A percentile compares a stretch with the other conserved stretches of the same genome.
phyloP scores from a whole-genome alignment of 179 eudicot genomes.

The Kewa caespitosa region DNA sequence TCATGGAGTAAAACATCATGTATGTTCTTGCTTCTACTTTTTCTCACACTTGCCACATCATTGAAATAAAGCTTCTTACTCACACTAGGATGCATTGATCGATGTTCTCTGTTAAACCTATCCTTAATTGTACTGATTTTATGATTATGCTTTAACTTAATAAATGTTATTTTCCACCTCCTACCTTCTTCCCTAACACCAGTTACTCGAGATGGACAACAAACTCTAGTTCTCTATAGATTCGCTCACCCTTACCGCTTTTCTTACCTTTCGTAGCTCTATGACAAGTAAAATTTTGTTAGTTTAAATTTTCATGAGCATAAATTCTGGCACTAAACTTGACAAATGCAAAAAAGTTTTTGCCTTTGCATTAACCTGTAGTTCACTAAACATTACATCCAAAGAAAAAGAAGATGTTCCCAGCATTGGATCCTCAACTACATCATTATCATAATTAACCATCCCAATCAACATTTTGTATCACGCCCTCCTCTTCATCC shows the following conservation, averaged over 20 bases:
- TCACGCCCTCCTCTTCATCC: too few species aligned
- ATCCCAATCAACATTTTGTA: too few species aligned
- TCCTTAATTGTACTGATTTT: background rate
- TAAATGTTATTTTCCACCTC: background rate
- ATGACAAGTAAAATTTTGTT: background rate
- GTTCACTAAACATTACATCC: too few species aligned
- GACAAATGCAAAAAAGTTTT: background rate
- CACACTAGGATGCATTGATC: background rate
- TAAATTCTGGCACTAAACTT: background rate
- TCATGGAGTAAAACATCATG: background rate
- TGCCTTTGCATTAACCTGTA: background rate
- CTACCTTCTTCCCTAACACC: background rate
- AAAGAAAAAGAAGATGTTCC: too few species aligned
- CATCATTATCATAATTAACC: too few species aligned
- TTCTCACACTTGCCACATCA: background rate
- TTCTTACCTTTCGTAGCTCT: background rate
- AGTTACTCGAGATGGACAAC: background rate
- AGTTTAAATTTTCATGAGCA: background rate
- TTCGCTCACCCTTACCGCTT: background rate
- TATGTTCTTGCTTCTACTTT: background rate
- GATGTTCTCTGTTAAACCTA: background rate
- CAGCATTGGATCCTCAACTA: too few species aligned
- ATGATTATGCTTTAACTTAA: background rate
- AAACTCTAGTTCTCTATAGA: background rate
- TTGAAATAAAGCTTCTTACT: background rate